Percentiles rank a stretch among this genome's conserved stretches.
Conservation (phyloP, 2,329 filamentous ascomycete species). For the Pseudogymnoascus sp. region DNA sequence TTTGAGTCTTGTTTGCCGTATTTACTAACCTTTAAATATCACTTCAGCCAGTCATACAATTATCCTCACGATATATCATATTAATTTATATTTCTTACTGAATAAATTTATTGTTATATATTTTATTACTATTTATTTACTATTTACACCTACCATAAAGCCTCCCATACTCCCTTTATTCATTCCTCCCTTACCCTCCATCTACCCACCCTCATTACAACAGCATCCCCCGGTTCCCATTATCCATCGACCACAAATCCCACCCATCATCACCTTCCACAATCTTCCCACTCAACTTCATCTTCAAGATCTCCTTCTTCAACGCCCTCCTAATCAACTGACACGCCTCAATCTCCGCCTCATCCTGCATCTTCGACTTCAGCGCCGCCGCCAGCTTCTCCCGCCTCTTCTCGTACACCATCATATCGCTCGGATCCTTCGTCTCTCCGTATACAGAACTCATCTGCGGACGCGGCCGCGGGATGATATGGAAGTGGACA, state of each 20-base stretch:
- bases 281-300: conserved; percentile 7
- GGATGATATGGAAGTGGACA: conserved; percentile 87
- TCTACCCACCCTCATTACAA: neutral
- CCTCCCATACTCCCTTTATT: neutral
- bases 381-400: neutral
- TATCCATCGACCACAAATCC: conserved; percentile 3
- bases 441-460: neutral
- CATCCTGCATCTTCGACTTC: neutral
- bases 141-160: neutral
- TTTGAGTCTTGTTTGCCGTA: neutral
- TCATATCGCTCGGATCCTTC: neutral
- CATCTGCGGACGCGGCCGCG: conserved; percentile 38
- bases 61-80: neutral
- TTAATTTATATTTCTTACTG: neutral
- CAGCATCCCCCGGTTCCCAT: neutral
- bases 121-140: neutral
- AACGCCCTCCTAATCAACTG: neutral
- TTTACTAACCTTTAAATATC: neutral
- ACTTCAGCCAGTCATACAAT: neutral
- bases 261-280: neutral
- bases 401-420: neutral
- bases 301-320: neutral
- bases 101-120: neutral
- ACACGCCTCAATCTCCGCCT: neutral
- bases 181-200: neutral